These are phyloP conservation scores for Debaryomycetaceae sp. DNA, from an alignment of 1,139 yeast genomes.

Conservation along the genomic window DNA sequence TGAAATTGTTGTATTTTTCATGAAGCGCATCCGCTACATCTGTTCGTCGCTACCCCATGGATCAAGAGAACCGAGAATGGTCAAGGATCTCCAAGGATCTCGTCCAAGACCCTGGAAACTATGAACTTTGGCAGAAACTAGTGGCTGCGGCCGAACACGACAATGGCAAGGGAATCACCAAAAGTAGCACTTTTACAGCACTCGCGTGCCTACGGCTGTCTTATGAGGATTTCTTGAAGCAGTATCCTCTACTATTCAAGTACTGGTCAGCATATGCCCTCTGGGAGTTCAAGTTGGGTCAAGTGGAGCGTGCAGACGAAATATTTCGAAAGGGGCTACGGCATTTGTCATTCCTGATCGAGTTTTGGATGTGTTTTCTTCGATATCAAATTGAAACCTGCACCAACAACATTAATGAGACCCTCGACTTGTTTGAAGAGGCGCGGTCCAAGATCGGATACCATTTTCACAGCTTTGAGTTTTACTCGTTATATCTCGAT, in stretches of 20 bases:
- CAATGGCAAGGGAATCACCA: conserved; percentile 25
- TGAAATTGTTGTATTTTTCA: background rate
- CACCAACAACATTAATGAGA: conserved; percentile 16
- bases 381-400: conserved; percentile 39
- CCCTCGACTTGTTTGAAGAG: conserved; percentile 41
- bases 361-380: conserved; percentile 67
- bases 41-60: too few species aligned
- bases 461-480: conserved; percentile 64
- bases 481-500: conserved; percentile 63
- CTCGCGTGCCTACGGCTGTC: conserved; percentile 35
- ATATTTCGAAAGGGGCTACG: conserved; percentile 48
- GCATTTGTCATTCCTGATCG: conserved; percentile 43
- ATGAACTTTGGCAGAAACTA: conserved; percentile 40
- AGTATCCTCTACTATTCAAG: conserved; percentile 63
- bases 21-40: conserved; percentile 1
- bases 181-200: conserved; percentile 30
- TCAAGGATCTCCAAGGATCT: conserved; percentile 17
- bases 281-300: conserved; percentile 52
- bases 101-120: conserved; percentile 32
- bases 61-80: conserved; percentile 10
- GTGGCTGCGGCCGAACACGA: conserved; percentile 24
- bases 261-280: conserved; percentile 75
- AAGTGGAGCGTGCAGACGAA: conserved; percentile 33
- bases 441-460: conserved; percentile 58
- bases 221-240: conserved; percentile 45